Conservation (phyloP, 2,329 filamentous ascomycete species). For the Xylaria digitata region DNA sequence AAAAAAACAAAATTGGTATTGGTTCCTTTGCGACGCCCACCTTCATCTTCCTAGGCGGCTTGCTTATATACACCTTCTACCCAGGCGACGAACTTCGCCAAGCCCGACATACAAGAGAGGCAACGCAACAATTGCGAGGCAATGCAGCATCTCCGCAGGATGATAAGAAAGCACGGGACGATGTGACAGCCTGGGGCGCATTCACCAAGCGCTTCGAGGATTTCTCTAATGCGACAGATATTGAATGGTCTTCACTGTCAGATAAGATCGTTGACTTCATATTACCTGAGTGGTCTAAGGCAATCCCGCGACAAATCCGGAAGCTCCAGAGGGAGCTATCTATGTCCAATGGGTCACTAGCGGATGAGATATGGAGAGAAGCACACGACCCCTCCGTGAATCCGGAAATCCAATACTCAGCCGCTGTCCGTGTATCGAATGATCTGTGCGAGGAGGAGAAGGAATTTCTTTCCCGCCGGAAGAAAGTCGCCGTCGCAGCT, state of each 20-base stretch:
- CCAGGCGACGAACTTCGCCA: conserved; percentile 52
- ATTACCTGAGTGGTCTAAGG: conserved; percentile 83
- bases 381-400: conserved; percentile 85
- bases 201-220: conserved; percentile 62
- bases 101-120: conserved; percentile 38
- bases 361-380: conserved; percentile 93
- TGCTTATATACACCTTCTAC: conserved; percentile 55
- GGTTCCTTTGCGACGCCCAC: conserved; percentile 46
- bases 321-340: conserved; percentile 91
- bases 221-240: conserved; percentile 65
- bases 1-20: conserved; percentile 45
- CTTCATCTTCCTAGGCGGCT: conserved; percentile 50
- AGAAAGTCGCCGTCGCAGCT: conserved; percentile 74
- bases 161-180: conserved; percentile 27
- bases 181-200: conserved; percentile 58
- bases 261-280: conserved; percentile 76
- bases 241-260: conserved; percentile 66
- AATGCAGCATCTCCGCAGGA: conserved; percentile 31
- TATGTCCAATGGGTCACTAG: conserved; percentile 86
- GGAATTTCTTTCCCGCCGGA: conserved; percentile 76
- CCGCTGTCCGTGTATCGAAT: conserved; percentile 82
- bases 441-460: conserved; percentile 87
- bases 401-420: conserved; percentile 86
- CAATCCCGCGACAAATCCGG: conserved; percentile 78
- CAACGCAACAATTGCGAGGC: conserved; percentile 32